phyloP scores from a whole-genome alignment of 2,329 filamentous ascomycete species.

The Penicillium decumbens region DNA sequence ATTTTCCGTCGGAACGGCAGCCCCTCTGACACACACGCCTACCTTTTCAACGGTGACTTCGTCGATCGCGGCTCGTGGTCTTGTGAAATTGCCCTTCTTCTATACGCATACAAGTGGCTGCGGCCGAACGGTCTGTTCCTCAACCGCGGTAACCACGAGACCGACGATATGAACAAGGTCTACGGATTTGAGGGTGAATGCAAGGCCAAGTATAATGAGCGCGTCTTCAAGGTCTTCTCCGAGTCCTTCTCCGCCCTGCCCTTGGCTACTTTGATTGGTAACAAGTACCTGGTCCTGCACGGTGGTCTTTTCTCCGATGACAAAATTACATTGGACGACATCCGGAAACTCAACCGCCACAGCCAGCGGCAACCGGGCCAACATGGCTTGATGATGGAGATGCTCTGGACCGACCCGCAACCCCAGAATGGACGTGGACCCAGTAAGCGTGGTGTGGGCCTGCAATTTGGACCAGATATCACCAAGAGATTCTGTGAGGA shows the following conservation, averaged over 20 bases:
- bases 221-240: slow-evolving; percentile 93
- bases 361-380: slow-evolving; percentile 90
- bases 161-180: slow-evolving; percentile 97
- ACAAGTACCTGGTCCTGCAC: slow-evolving; percentile 87
- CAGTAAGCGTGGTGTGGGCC: slow-evolving; percentile 91
- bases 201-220: slow-evolving; percentile 95
- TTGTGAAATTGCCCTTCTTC: slow-evolving; percentile 85
- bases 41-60: slow-evolving; percentile 98
- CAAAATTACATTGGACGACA: slow-evolving; percentile 84
- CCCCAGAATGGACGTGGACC: slow-evolving; percentile 78
- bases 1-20: slow-evolving; percentile 88
- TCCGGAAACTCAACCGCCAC: slow-evolving; percentile 86
- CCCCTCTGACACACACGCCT: slow-evolving; percentile 80
- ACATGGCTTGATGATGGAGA: slow-evolving; percentile 97
- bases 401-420: slow-evolving; percentile 98
- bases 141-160: slow-evolving; percentile 97
- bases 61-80: slow-evolving; percentile 98
- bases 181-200: slow-evolving; percentile 99
- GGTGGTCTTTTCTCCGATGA: slow-evolving; percentile 94
- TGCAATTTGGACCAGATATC: slow-evolving; percentile 95
- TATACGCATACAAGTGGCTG: slow-evolving; percentile 97
- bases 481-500: slow-evolving; percentile 95
- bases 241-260: slow-evolving; percentile 95
- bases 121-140: slow-evolving; percentile 84
- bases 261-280: slow-evolving; percentile 83